phyloP scores from a whole-genome alignment of 192 early-diverging fungal genomes.

The Backusella luteola region DNA sequence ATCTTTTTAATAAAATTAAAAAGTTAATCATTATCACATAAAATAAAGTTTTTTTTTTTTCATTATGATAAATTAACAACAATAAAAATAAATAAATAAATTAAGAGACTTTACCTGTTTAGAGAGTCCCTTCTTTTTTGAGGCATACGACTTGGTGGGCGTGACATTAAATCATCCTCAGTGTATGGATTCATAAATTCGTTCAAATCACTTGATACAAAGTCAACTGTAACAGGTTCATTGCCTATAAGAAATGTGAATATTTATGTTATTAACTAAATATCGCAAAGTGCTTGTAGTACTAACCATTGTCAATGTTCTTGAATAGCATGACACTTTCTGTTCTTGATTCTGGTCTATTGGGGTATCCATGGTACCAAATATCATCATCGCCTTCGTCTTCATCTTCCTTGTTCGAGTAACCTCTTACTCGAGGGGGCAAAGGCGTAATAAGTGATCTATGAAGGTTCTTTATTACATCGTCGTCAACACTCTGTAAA shows the following conservation, averaged over 20 bases:
- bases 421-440: background rate
- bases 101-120: background rate
- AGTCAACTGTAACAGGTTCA: constrained; percentile 16
- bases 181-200: constrained; percentile 4
- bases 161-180: constrained; percentile 7
- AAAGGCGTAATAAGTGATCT: background rate
- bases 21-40: background rate
- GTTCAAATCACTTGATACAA: constrained; percentile 19
- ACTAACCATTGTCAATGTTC: constrained; percentile 17
- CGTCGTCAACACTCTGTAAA: background rate
- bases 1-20: background rate
- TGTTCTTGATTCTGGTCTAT: constrained; percentile 4
- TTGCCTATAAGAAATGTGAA: background rate
- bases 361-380: background rate
- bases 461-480: background rate
- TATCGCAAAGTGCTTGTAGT: background rate
- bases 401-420: background rate
- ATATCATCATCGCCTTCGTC: background rate
- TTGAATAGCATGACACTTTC: constrained; percentile 27
- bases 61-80: background rate
- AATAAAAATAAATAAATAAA: background rate
- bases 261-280: background rate
- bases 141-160: constrained; percentile 4
- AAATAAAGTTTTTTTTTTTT: background rate
- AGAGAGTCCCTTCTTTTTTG: background rate